Evolutionary conservation across 2,329 filamentous ascomycete species (phyloP).

Genomic region (Aspergillus vadensis): DNA sequence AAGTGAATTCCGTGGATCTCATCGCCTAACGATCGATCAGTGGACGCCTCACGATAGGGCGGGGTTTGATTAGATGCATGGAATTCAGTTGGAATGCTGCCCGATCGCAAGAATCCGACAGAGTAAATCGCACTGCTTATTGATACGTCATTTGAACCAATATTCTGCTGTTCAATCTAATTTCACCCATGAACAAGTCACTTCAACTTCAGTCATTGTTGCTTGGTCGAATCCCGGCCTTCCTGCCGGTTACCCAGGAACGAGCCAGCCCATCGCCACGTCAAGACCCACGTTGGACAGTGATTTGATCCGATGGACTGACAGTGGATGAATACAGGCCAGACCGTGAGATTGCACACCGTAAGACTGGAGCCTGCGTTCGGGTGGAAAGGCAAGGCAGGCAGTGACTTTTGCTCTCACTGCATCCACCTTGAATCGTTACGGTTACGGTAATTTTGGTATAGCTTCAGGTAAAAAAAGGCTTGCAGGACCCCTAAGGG

Average conservation of each 20-base stretch:
- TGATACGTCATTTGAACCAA: neutral
- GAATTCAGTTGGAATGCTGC: conserved; percentile 7
- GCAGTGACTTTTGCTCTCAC: neutral
- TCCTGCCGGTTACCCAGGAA: neutral
- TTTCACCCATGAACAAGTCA: neutral
- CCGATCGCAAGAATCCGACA: conserved; percentile 7
- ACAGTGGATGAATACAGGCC: neutral
- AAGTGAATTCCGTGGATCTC: neutral
- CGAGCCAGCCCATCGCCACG: conserved; percentile 10
- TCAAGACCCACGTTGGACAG: conserved; percentile 13
- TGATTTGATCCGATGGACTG: neutral
- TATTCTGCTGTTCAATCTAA: neutral
- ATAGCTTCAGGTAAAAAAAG: neutral
- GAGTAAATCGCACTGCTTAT: conserved; percentile 6
- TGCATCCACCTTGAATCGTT: neutral
- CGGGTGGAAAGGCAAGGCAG: neutral
- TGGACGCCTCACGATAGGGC: neutral
- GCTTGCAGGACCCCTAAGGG: conserved; percentile 4
- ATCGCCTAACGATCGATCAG: neutral
- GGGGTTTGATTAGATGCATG: conserved; percentile 10
- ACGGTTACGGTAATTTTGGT: conserved; percentile 4
- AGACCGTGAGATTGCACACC: neutral
- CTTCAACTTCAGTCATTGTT: neutral
- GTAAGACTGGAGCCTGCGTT: neutral
- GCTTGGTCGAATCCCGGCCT: neutral